Evolutionary conservation across 176 grass and related monocot genomes (phyloP).

Genomic region (Calamus simplicifolius): DNA sequence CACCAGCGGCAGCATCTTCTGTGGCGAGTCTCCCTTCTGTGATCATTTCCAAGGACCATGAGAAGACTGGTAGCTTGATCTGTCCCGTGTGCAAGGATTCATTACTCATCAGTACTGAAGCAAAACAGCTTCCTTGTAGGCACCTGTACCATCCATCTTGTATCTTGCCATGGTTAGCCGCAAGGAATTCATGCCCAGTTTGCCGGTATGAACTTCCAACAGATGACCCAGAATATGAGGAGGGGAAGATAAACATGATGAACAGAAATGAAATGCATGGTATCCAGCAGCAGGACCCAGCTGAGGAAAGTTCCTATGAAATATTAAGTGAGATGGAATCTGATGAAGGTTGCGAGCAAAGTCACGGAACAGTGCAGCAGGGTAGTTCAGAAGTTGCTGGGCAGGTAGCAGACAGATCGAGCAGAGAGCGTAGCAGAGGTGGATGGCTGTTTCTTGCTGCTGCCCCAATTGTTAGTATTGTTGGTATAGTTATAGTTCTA

Average conservation of each 20-base stretch:
- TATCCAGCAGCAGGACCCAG: not conserved
- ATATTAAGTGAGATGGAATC: constrained; percentile 36
- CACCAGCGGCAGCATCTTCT: constrained; percentile 47
- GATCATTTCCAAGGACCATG: constrained; percentile 42
- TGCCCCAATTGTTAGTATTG: constrained; percentile 61
- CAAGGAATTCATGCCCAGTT: constrained; percentile 85
- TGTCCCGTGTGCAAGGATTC: constrained; percentile 86
- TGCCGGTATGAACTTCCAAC: constrained; percentile 79
- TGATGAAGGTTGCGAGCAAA: constrained; percentile 9
- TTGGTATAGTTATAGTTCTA: constrained; percentile 64
- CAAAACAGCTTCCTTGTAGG: constrained; percentile 62
- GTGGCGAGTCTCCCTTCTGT: constrained; percentile 45
- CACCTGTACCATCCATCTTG: constrained; percentile 78
- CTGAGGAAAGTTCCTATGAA: constrained; percentile 24
- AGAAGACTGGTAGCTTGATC: constrained; percentile 42
- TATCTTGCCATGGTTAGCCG: constrained; percentile 73
- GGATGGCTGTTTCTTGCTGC: constrained; percentile 58
- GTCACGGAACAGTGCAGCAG: constrained; percentile 11
- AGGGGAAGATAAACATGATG: constrained; percentile 31
- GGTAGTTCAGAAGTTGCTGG: constrained; percentile 12
- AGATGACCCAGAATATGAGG: constrained; percentile 64
- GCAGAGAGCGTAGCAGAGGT: constrained; percentile 9
- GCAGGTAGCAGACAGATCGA: constrained; percentile 24
- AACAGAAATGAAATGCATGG: constrained; percentile 17
- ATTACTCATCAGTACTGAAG: constrained; percentile 33